These are phyloP conservation scores for Exophiala alcalophila DNA, from an alignment of 2,329 filamentous ascomycete genomes.

Conservation along the genomic window DNA sequence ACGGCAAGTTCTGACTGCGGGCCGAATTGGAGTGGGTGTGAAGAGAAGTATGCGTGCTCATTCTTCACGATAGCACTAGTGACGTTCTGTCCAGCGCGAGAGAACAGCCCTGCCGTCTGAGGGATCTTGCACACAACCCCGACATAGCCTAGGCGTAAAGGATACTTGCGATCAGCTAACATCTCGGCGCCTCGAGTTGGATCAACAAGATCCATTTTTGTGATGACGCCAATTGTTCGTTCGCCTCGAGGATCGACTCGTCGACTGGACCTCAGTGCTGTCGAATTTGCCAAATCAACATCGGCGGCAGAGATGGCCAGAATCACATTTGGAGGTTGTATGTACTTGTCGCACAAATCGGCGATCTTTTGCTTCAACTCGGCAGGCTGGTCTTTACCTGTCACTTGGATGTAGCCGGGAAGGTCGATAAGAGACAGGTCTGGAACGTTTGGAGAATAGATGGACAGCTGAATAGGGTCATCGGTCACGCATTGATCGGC, in stretches of 20 bases:
- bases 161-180: constrained; percentile 86
- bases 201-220: constrained; percentile 98
- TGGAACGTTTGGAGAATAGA: constrained; percentile 92
- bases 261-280: constrained; percentile 81
- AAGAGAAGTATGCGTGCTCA: constrained; percentile 80
- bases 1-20: constrained; percentile 68
- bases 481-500: constrained; percentile 90
- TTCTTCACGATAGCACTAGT: constrained; percentile 79
- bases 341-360: constrained; percentile 97
- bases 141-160: constrained; percentile 90
- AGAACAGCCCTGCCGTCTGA: constrained; percentile 68
- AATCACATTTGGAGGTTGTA: constrained; percentile 92
- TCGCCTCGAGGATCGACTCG: constrained; percentile 92
- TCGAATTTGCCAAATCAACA: constrained; percentile 95
- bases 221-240: constrained; percentile 96
- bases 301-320: constrained; percentile 96
- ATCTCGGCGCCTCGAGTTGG: constrained; percentile 73
- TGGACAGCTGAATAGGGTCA: constrained; percentile 91
- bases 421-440: constrained; percentile 95
- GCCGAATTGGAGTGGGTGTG: constrained; percentile 78
- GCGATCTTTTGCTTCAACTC: constrained; percentile 94
- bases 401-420: constrained; percentile 95
- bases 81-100: constrained; percentile 75
- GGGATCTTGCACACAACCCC: constrained; percentile 88
- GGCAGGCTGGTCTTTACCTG: constrained; percentile 82